Base-by-base conservation (phyloP, 2,329 filamentous ascomycete species). In the Falciphora oryzae region DNA sequence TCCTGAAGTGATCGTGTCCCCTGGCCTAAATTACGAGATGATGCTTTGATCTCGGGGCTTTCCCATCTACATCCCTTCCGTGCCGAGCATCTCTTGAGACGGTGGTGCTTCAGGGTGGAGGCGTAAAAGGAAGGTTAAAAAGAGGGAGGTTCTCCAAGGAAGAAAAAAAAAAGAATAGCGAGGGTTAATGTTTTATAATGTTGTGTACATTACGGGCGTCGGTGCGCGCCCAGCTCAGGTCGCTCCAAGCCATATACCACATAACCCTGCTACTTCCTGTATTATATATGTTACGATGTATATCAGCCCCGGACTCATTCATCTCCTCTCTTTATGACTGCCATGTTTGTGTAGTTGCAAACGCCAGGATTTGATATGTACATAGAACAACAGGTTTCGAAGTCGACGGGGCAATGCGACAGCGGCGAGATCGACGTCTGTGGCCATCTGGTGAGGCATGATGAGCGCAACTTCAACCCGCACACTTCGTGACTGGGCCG, bases 1-100 rank as follows among this genome's bases (percentile, higher is more conserved):
- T 95, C 74, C 68, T 87, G 64, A 78, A 84, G 73, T 86, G 84
- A 81, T 53, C 22, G 44, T 25, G 44, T 11, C 44, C 2, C 8
- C 22, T n/a, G 44, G 44, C 7, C n/a, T 25, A 53, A n/a, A 53
- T 10, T 11, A 53, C 6, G 44, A 53, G 44, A 6, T 25, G 22
- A 25, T 53, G 44, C 18, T n/a, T 53, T 53, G 22, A 53, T 53
- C 18, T 53, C 22, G 44, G 44, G 44, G 44, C 44, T 53, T 50
- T 25, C n/a, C 44, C 8, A 35, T n/a, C 7, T 25, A 53, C 44
- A 70, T n/a, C n/a, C 44, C 44, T 53, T 53, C 18, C 57, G 25
- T 22, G 57, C 27, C 27, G 57, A 31, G 57, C 25, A 27, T 60
- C 8, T 60, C 16, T 31, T 60, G 27, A 8, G 13, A 28, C 57